Conservation (phyloP, 257 asterid species). For the Solanum dulcamara region DNA sequence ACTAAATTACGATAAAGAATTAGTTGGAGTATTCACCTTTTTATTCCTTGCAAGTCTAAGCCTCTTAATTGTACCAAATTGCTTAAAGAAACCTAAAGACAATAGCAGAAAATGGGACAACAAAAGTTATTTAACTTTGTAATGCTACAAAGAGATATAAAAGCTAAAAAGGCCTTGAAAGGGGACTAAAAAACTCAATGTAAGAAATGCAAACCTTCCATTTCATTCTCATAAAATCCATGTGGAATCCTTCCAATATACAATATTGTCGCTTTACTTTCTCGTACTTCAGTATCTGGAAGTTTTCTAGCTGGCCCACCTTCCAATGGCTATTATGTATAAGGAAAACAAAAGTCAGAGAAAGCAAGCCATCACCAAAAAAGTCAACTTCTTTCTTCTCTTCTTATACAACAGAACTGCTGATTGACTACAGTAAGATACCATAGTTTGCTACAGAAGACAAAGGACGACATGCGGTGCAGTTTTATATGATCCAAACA, state of each 20-base stretch:
- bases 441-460: background rate
- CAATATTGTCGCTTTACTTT: slow-evolving; percentile 55
- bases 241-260: slow-evolving; percentile 96
- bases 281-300: slow-evolving; percentile 30
- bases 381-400: background rate
- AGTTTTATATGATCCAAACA: background rate
- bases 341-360: background rate
- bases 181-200: background rate
- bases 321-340: slow-evolving; percentile 45
- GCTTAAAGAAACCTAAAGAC: slow-evolving; percentile 80
- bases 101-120: background rate
- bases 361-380: background rate
- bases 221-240: slow-evolving; percentile 87
- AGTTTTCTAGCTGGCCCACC: slow-evolving; percentile 61
- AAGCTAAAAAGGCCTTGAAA: background rate
- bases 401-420: background rate
- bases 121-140: background rate
- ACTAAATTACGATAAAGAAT: background rate
- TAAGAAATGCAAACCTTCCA: slow-evolving; percentile 55
- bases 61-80: slow-evolving; percentile 78
- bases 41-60: slow-evolving; percentile 71
- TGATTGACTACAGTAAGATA: background rate
- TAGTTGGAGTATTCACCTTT: slow-evolving; percentile 39
- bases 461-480: background rate
- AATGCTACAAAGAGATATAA: background rate